Evolutionary conservation across 495 filamentous ascomycete genomes (phyloP).

Genomic region (Neurospora hispaniola): DNA sequence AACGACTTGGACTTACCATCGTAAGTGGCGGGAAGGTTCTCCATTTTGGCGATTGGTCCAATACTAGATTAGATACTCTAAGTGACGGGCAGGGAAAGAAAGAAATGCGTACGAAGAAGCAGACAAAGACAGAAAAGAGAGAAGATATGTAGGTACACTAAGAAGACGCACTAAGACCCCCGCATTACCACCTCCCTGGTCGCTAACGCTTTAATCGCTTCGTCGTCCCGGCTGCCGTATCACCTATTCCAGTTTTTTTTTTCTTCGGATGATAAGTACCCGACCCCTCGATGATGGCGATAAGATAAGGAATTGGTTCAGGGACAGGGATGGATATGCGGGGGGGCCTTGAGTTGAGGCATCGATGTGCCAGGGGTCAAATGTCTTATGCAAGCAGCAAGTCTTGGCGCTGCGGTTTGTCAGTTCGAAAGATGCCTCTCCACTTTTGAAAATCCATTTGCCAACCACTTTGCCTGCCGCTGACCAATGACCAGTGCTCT

Average conservation of each 20-base stretch:
- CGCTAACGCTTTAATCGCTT: not conserved
- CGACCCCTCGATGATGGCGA: not conserved
- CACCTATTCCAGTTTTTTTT: not conserved
- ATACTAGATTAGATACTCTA: not conserved
- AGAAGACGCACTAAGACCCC: not conserved
- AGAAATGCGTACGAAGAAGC: not conserved
- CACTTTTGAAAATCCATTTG: not conserved
- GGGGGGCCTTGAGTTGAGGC: not conserved
- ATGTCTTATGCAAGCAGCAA: not conserved
- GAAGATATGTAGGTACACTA: not conserved
- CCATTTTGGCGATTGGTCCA: not conserved
- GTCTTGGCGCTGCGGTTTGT: not conserved
- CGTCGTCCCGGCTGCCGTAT: not conserved
- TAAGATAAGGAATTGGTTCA: not conserved
- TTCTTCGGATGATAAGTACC: not conserved
- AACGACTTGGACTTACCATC: not conserved
- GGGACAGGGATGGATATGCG: not conserved
- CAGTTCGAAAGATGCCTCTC: not conserved
- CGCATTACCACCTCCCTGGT: not conserved
- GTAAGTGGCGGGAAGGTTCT: conserved; percentile 5
- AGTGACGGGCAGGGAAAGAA: not conserved
- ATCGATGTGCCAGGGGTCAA: not conserved
- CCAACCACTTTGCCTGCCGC: not conserved
- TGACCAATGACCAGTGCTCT: not conserved
- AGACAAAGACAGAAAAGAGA: not conserved